Conservation (phyloP, 345 rosid genomes). For the Psidium friedrichsthalianum region DNA sequence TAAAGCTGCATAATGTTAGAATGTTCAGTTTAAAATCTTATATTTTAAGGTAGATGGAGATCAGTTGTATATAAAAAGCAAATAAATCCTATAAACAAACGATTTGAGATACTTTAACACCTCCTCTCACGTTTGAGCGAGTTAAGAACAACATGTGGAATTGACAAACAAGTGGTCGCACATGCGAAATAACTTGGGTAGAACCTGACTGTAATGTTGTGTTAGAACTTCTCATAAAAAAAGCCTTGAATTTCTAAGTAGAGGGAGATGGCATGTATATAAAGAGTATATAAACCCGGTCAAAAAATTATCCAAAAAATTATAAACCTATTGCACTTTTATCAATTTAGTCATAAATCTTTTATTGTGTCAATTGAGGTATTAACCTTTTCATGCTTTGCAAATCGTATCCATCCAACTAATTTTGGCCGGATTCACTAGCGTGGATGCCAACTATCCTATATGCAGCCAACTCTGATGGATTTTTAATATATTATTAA, state of each 20-base stretch:
- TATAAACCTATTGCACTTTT: too few relatives aligned
- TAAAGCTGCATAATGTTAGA: not conserved
- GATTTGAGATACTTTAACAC: not conserved
- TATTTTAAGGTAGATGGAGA: not conserved
- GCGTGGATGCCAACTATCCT: too few relatives aligned
- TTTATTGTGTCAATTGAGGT: too few relatives aligned
- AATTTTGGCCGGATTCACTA: too few relatives aligned
- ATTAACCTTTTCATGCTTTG: too few relatives aligned
- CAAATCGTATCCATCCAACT: too few relatives aligned
- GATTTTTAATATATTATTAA: too few relatives aligned
- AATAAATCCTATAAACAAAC: not conserved
- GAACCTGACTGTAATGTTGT: too few relatives aligned
- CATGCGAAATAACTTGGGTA: not conserved
- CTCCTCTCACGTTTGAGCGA: not conserved
- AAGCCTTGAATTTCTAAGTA: not conserved
- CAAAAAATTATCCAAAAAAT: too few relatives aligned
- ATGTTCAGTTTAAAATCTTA: not conserved
- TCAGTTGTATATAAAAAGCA: not conserved
- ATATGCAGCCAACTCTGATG: too few relatives aligned
- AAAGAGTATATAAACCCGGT: not conserved
- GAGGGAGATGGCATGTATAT: too few relatives aligned
- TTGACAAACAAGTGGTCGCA: rapidly evolving
- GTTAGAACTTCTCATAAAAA: not conserved
- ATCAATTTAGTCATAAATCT: too few relatives aligned
- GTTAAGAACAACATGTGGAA: not conserved